Conservation (phyloP, 805 yeast genomes). For the Tetrapisispora nanseiensis region DNA sequence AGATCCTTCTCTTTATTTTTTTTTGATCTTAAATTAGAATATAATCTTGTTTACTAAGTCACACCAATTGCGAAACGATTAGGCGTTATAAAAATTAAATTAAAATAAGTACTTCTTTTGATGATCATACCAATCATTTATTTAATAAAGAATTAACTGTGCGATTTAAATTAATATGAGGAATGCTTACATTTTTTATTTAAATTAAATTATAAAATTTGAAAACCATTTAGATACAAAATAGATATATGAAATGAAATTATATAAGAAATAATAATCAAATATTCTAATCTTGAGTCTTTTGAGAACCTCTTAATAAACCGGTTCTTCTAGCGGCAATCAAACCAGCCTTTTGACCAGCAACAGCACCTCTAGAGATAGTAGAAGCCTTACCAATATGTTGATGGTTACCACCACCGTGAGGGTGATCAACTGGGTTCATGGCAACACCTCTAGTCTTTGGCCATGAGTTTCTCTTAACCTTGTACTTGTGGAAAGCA, state of each 20-base stretch:
- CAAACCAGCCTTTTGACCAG: constrained; percentile 99
- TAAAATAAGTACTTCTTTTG: too few species aligned
- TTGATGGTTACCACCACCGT: constrained; percentile 99
- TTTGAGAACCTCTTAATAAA: constrained; percentile 99
- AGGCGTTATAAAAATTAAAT: too few species aligned
- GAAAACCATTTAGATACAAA: constrained; percentile 15
- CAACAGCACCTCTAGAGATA: constrained; percentile 97
- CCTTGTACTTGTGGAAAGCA: constrained; percentile 99
- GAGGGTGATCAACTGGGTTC: constrained; percentile 99
- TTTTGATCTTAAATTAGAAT: too few species aligned
- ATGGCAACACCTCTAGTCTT: constrained; percentile 99
- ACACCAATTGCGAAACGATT: too few species aligned
- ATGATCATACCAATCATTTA: not conserved
- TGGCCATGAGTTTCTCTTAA: constrained; percentile 99
- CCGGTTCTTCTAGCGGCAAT: constrained; percentile 99
- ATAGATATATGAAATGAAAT: constrained; percentile 5
- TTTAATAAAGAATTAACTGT: too few species aligned
- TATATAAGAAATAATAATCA: constrained; percentile 5
- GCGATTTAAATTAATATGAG: constrained; percentile 3
- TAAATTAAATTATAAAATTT: constrained; percentile 5
- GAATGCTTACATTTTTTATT: constrained; percentile 5
- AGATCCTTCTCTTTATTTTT: too few species aligned
- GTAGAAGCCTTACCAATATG: constrained; percentile 99
- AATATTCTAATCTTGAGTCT: constrained; percentile 51
- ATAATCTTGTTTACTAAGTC: too few species aligned